phyloP scores from a whole-genome alignment of 306 rosid genomes.

The Canavalia ensiformis region DNA sequence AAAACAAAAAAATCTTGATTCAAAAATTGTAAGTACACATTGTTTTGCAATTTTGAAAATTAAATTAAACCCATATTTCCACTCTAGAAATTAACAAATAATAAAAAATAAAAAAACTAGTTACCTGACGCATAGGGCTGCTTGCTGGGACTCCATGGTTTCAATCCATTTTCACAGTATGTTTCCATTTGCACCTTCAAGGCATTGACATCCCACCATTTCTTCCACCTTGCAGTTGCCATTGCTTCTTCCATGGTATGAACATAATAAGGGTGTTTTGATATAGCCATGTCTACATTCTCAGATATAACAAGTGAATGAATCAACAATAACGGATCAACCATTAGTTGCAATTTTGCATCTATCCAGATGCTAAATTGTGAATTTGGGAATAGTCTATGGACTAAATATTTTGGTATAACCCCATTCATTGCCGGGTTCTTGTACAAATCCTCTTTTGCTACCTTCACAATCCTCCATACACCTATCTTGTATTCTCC shows the following conservation, averaged over 20 bases:
- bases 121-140: slow-evolving; percentile 84
- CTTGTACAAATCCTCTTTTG: slow-evolving; percentile 59
- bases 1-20: not conserved
- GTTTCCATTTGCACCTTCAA: slow-evolving; percentile 93
- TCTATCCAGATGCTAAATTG: slow-evolving; percentile 93
- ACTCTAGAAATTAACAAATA: not conserved
- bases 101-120: not conserved
- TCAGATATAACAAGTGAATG: slow-evolving; percentile 73
- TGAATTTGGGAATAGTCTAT: slow-evolving; percentile 82
- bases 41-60: not conserved
- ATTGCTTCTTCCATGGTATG: slow-evolving; percentile 93
- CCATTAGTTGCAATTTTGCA: slow-evolving; percentile 83
- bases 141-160: slow-evolving; percentile 79
- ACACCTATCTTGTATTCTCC: slow-evolving; percentile 65
- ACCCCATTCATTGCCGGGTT: slow-evolving; percentile 95
- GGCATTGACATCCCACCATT: slow-evolving; percentile 81
- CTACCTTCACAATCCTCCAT: slow-evolving; percentile 82
- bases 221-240: slow-evolving; percentile 98
- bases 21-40: slow-evolving; percentile 8
- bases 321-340: slow-evolving; percentile 91
- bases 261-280: slow-evolving; percentile 79
- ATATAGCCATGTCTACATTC: slow-evolving; percentile 85
- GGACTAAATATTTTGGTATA: slow-evolving; percentile 85
- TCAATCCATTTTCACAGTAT: slow-evolving; percentile 81
- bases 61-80: not conserved